A percentile compares a stretch with the other conserved stretches of the same genome.
phyloP scores from a whole-genome alignment of 768 basidiomycete species.

The Auricularia cornea region DNA sequence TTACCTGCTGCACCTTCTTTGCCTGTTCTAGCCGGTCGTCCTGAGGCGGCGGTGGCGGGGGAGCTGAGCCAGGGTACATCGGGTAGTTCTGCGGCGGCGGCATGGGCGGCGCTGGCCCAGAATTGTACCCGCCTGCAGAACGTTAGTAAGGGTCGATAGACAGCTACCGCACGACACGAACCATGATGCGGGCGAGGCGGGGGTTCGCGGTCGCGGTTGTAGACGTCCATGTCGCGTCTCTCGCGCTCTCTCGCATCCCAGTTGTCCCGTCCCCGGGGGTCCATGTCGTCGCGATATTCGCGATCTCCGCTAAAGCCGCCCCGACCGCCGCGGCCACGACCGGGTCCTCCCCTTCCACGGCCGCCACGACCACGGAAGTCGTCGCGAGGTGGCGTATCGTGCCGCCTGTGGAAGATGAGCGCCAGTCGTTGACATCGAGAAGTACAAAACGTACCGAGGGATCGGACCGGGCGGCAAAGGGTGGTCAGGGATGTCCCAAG shows the following conservation, averaged over 20 bases:
- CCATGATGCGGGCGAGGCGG: conserved; percentile 25
- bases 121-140: conserved; percentile 7
- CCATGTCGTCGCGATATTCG: conserved; percentile 36
- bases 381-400: neutral
- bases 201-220: conserved; percentile 20
- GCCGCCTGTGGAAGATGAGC: neutral
- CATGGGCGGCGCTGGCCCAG: neutral
- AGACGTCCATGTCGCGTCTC: neutral
- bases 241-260: neutral
- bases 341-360: no score
- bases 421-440: conserved; percentile 4
- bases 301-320: conserved; percentile 44
- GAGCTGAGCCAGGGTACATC: neutral
- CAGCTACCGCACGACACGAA: neutral
- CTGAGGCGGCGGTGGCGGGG: conserved; percentile 17
- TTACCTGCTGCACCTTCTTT: conserved; percentile 70
- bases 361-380: neutral
- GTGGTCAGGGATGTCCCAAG: conserved; percentile 67
- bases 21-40: conserved; percentile 87
- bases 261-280: conserved; percentile 24
- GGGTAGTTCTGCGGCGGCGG: neutral
- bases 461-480: conserved; percentile 39
- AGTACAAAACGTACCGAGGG: conserved; percentile 19
- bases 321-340: conserved; percentile 19
- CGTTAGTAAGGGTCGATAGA: conserved; percentile 6